Evolutionary conservation across 225 moss, liverwort and hornwort species (phyloP).

Genomic region (Climacium dendroides): DNA sequence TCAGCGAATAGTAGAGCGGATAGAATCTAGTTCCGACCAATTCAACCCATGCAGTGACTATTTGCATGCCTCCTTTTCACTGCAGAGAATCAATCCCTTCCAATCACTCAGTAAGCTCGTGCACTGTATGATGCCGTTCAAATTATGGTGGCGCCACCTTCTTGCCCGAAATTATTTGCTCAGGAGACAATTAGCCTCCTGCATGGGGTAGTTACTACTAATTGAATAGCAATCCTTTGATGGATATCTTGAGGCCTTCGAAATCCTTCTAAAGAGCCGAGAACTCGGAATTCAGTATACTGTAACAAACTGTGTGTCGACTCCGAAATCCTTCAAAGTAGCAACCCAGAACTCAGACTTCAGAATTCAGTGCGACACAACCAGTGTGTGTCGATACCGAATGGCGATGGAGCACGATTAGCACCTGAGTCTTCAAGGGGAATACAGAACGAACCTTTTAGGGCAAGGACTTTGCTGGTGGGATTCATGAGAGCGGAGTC

Average conservation of each 20-base stretch:
- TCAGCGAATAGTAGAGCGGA: background rate
- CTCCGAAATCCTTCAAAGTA: background rate
- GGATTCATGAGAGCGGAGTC: slow-evolving; percentile 99
- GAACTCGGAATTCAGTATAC: background rate
- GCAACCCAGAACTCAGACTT: background rate
- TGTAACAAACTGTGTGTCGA: background rate
- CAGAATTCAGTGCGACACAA: background rate
- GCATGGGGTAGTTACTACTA: background rate
- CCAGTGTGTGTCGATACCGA: background rate
- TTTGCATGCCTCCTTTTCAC: background rate
- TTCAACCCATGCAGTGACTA: background rate
- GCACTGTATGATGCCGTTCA: background rate
- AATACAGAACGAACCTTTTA: slow-evolving; percentile 54
- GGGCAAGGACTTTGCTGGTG: slow-evolving; percentile 72
- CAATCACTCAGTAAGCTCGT: background rate
- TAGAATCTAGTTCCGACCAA: background rate
- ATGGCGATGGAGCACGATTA: background rate
- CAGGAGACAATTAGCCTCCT: background rate
- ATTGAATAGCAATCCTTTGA: background rate
- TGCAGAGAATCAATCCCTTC: background rate
- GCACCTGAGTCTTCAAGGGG: background rate
- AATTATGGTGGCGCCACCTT: background rate
- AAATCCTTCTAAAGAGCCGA: background rate
- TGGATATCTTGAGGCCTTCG: no score
- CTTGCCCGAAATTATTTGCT: background rate